phyloP scores from a whole-genome alignment of 345 rosid species.

The Citrus reticulata region DNA sequence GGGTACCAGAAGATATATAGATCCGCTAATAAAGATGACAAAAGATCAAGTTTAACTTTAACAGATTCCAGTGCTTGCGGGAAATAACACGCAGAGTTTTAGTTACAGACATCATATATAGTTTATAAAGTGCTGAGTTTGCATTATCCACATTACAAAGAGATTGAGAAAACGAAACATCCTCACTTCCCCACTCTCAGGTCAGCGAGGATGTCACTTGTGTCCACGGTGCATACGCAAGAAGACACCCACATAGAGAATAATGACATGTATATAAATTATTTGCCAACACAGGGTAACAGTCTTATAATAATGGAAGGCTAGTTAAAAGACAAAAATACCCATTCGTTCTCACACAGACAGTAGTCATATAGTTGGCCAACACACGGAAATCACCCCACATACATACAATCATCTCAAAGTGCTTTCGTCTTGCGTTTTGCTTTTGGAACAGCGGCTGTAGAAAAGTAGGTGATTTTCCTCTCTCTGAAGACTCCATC shows the following conservation, averaged over 20 bases:
- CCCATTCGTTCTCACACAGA: slow-evolving; percentile 12
- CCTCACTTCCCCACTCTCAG: slow-evolving; percentile 5
- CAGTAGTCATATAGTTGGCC: slow-evolving; percentile 16
- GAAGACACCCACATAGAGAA: background rate
- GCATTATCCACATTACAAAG: background rate
- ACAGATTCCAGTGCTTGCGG: no score
- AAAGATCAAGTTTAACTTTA: no score
- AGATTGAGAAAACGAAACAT: background rate
- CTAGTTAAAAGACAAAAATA: slow-evolving; percentile 5
- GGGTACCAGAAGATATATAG: no score
- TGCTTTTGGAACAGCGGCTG: slow-evolving; percentile 20
- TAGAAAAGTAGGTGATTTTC: slow-evolving; percentile 23
- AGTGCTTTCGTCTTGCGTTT: background rate
- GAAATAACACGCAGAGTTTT: no score
- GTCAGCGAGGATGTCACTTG: slow-evolving; percentile 14
- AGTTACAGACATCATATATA: no score
- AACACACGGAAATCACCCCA: slow-evolving; percentile 9
- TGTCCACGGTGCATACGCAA: slow-evolving; percentile 4
- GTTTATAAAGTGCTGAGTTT: no score
- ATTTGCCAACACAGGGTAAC: background rate
- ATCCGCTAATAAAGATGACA: no score
- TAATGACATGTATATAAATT: background rate
- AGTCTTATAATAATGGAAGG: background rate
- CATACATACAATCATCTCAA: background rate
- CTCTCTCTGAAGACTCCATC: slow-evolving; percentile 13